Evolutionary conservation across 306 rosid genomes (phyloP).

Genomic region (Corylus heterophylla): DNA sequence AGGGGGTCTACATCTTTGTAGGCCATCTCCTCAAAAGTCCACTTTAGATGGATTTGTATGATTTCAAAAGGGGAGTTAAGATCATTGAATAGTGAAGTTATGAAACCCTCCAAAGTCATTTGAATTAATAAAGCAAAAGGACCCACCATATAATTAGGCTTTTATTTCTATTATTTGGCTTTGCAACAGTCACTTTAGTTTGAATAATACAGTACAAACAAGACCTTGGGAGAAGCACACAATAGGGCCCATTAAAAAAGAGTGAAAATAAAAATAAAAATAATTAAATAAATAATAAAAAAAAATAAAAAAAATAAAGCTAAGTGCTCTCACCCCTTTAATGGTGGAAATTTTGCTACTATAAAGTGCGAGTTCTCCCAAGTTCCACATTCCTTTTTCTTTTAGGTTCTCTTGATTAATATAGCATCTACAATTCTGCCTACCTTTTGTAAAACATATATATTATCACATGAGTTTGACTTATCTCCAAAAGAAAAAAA

Average conservation of each 20-base stretch:
- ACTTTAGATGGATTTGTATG: constrained; percentile 20
- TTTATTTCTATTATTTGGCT: constrained; percentile 18
- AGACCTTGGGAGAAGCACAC: constrained; percentile 12
- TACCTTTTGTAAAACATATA: no score
- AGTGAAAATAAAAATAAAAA: background rate
- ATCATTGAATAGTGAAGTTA: constrained; percentile 29
- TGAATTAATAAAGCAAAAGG: constrained; percentile 9
- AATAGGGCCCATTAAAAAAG: constrained; percentile 22
- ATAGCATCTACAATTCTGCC: background rate
- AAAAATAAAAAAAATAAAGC: background rate
- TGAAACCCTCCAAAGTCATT: constrained; percentile 14
- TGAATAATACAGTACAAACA: constrained; percentile 6
- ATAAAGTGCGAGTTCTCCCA: background rate
- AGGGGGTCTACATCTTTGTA: constrained; percentile 2
- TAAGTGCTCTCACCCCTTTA: background rate
- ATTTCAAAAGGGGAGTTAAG: constrained; percentile 21
- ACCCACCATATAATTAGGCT: constrained; percentile 33
- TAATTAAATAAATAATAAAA: background rate
- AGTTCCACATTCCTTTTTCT: constrained; percentile 2
- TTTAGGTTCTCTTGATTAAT: no score
- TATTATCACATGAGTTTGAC: no score
- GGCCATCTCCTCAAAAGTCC: constrained; percentile 29
- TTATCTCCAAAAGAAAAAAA: no score
- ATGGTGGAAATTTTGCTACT: background rate
- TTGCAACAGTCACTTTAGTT: constrained; percentile 4